Percentiles rank a stretch among this genome's conserved stretches.
phyloP scores from a whole-genome alignment of 768 basidiomycete genomes.

The Clitopilus hobsonii region DNA sequence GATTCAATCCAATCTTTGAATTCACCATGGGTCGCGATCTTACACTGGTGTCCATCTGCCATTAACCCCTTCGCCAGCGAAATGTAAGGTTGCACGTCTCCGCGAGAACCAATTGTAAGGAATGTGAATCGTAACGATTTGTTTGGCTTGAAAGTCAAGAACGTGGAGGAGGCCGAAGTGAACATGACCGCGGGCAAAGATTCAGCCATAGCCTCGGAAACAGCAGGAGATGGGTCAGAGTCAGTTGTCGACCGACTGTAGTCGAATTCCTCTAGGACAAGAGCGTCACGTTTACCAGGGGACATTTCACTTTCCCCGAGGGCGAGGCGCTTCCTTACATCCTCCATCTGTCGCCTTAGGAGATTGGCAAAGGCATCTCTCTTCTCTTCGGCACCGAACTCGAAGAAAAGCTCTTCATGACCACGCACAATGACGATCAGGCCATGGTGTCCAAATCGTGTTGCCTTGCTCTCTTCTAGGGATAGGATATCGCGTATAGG shows the following conservation, averaged over 20 bases:
- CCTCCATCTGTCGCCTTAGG: constrained; percentile 79
- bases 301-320: constrained; percentile 41
- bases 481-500: constrained; percentile 87
- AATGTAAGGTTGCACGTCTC: constrained; percentile 98
- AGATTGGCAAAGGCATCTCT: constrained; percentile 73
- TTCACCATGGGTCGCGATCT: constrained; percentile 94
- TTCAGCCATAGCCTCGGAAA: constrained; percentile 57
- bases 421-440: constrained; percentile 89
- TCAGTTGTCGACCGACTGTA: constrained; percentile 36
- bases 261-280: constrained; percentile 84
- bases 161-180: constrained; percentile 91
- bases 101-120: constrained; percentile 92
- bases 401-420: constrained; percentile 97
- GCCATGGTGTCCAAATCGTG: constrained; percentile 86
- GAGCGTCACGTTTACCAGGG: constrained; percentile 61
- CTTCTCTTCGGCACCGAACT: constrained; percentile 79
- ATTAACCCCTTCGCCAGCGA: constrained; percentile 89
- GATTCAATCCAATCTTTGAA: constrained; percentile 95
- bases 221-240: constrained; percentile 34
- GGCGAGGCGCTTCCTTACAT: constrained; percentile 45
- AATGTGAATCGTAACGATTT: constrained; percentile 87
- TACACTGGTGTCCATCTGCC: constrained; percentile 82
- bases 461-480: constrained; percentile 79
- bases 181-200: constrained; percentile 92
- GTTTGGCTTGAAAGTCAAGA: constrained; percentile 92